These are phyloP conservation scores for Ilex asprella DNA, from an alignment of 257 asterid species.

Conservation along the genomic window DNA sequence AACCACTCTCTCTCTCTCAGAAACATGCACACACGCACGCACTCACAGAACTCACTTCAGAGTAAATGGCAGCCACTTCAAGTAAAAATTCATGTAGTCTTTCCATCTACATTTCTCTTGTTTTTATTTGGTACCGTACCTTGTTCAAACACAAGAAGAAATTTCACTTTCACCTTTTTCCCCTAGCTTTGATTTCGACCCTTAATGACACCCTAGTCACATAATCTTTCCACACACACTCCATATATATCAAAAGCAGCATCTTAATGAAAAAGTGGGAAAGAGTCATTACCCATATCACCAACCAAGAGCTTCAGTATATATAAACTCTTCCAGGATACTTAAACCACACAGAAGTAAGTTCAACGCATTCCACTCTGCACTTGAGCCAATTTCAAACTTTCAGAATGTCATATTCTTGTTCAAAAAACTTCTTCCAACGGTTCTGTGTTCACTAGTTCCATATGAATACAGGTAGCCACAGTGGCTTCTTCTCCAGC, in stretches of 20 bases:
- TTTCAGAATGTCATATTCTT: slow-evolving; percentile 41
- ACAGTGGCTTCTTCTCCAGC: slow-evolving; percentile 63
- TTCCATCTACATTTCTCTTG: neutral
- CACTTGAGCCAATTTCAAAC: neutral
- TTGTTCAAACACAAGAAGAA: slow-evolving; percentile 6
- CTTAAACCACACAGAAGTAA: slow-evolving; percentile 15
- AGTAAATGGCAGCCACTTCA: slow-evolving; percentile 31
- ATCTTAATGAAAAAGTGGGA: slow-evolving; percentile 26
- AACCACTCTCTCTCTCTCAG: slow-evolving; percentile 9
- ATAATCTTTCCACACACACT: slow-evolving; percentile 28
- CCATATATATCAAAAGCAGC: slow-evolving; percentile 13
- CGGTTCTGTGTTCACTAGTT: slow-evolving; percentile 66
- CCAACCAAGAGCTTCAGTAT: slow-evolving; percentile 24
- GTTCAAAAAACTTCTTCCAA: slow-evolving; percentile 39
- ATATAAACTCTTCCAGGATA: slow-evolving; percentile 22
- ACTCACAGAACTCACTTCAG: neutral
- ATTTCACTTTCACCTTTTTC: neutral
- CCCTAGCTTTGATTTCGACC: neutral
- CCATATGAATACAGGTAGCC: slow-evolving; percentile 21
- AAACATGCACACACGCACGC: neutral
- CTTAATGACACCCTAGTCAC: slow-evolving; percentile 24
- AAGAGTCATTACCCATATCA: slow-evolving; percentile 26
- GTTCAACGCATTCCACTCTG: slow-evolving; percentile 6
- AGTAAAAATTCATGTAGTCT: neutral
- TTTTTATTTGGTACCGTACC: neutral